These are phyloP conservation scores for Candolleomyces efflorescens DNA, from an alignment of 768 basidiomycete genomes.

Conservation along the genomic window DNA sequence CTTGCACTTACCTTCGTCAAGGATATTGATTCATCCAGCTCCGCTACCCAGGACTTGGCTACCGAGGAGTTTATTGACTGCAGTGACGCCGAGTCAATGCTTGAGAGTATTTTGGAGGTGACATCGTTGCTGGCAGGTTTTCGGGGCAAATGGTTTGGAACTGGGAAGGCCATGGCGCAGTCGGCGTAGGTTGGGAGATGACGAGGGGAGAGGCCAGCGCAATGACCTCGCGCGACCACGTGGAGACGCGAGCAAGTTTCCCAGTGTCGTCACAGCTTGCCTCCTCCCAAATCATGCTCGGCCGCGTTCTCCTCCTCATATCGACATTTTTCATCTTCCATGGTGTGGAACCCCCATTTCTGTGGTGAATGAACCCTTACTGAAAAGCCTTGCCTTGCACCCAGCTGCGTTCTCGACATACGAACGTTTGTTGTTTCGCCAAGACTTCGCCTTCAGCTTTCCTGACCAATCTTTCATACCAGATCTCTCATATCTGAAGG, in stretches of 20 bases:
- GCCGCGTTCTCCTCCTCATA: constrained; percentile 40
- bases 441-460: constrained; percentile 1
- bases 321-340: constrained; percentile 50
- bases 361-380: constrained; percentile 4
- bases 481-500: constrained; percentile 79
- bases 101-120: constrained; percentile 66
- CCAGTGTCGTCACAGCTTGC: constrained; percentile 1
- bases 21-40: constrained; percentile 68
- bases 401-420: constrained; percentile 78
- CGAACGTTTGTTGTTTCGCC: constrained; percentile 52
- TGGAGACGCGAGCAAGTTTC: constrained; percentile 1
- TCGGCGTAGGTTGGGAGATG: neutral
- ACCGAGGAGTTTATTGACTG: constrained; percentile 55
- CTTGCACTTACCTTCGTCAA: constrained; percentile 57
- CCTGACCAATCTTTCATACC: neutral
- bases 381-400: neutral
- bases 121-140: constrained; percentile 57
- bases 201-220: neutral
- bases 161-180: constrained; percentile 62
- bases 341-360: constrained; percentile 32
- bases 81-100: constrained; percentile 58
- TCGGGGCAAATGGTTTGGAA: constrained; percentile 71
- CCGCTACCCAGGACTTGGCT: constrained; percentile 65
- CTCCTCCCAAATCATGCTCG: constrained; percentile 34
- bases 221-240: constrained; percentile 7